phyloP scores from a whole-genome alignment of 306 rosid species.

The Psophocarpus tetragonolobus region DNA sequence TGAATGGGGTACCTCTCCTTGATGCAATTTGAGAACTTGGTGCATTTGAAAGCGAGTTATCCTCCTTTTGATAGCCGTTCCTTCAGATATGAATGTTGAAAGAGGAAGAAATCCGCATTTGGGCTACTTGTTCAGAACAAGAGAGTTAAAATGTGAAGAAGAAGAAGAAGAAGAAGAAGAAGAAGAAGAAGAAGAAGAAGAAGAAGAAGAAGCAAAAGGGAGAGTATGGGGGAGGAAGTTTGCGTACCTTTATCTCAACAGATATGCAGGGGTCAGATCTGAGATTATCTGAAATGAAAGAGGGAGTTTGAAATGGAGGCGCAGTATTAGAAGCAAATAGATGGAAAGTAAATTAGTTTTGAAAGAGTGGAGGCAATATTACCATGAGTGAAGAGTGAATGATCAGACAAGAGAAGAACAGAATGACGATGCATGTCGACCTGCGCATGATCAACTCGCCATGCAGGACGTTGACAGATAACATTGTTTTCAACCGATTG shows the following conservation, averaged over 20 bases:
- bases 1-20: conserved; percentile 62
- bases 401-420: conserved; percentile 79
- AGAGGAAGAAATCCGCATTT: conserved; percentile 93
- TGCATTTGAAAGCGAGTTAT: conserved; percentile 91
- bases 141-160: conserved; percentile 19
- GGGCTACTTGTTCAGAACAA: conserved; percentile 59
- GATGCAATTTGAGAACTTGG: conserved; percentile 84
- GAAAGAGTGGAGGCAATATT: too few species aligned
- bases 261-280: conserved; percentile 66
- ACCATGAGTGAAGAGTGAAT: conserved; percentile 74
- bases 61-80: conserved; percentile 61
- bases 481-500: conserved; percentile 59
- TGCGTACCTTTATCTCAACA: conserved; percentile 89
- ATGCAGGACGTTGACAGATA: conserved; percentile 69
- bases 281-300: conserved; percentile 56
- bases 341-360: too few species aligned
- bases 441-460: conserved; percentile 78
- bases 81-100: conserved; percentile 75
- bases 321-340: too few species aligned
- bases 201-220: not conserved
- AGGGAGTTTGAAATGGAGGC: conserved; percentile 9
- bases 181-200: not conserved
- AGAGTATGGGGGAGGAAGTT: too few species aligned
- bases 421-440: conserved; percentile 57
- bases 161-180: conserved; percentile 2